Percentiles rank a stretch among this genome's conserved stretches.
These are phyloP conservation scores for Euphorbia tirucalli DNA, from an alignment of 345 rosid species.

Conservation along the genomic window DNA sequence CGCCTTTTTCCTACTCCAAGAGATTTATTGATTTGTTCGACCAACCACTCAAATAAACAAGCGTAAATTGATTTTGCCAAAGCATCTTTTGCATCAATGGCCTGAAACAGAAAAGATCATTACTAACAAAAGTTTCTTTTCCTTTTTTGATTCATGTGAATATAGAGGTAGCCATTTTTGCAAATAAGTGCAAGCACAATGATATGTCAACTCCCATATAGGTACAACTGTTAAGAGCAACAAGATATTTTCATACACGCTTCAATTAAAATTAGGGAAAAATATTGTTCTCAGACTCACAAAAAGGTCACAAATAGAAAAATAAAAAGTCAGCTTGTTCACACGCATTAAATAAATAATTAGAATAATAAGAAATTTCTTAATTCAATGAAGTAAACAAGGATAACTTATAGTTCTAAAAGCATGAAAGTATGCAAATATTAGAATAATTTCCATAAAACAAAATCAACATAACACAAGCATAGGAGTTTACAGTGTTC, in stretches of 20 bases:
- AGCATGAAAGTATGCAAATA: slow-evolving; percentile 3
- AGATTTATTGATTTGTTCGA: slow-evolving; percentile 90
- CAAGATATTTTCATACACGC: not conserved
- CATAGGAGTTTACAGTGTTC: not conserved
- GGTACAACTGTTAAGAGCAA: not conserved
- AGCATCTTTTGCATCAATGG: slow-evolving; percentile 86
- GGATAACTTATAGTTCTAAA: not conserved
- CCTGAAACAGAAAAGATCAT: slow-evolving; percentile 46
- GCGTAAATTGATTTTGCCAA: slow-evolving; percentile 93
- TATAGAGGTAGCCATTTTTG: not conserved
- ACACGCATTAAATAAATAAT: not conserved
- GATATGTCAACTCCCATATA: not conserved
- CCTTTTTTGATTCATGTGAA: not conserved
- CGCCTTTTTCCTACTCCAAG: slow-evolving; percentile 92
- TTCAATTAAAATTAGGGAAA: not conserved
- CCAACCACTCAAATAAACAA: slow-evolving; percentile 93
- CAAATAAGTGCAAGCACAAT: not conserved
- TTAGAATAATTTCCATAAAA: not conserved
- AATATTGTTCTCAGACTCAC: not conserved
- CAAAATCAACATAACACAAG: not conserved
- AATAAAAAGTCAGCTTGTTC: not conserved
- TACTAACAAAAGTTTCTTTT: not conserved
- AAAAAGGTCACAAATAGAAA: not conserved
- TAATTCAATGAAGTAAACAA: not conserved
- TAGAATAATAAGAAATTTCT: not conserved